Percentiles rank a stretch among this genome's conserved stretches.
phyloP scores from a whole-genome alignment of 257 asterid genomes.

The Solanum paucissectum region DNA sequence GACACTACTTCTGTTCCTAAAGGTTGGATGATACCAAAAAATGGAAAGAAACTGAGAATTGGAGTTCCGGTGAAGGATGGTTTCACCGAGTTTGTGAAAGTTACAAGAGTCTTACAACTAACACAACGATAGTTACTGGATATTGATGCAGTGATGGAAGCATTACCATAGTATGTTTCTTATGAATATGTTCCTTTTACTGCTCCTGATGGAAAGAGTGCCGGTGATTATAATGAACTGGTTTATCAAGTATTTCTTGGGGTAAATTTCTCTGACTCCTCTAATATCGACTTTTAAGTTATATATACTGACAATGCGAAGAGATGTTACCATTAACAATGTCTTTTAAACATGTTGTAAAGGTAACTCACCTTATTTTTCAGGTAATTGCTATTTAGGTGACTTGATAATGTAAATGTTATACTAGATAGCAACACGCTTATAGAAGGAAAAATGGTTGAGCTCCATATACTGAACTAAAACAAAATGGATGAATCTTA shows the following conservation, averaged over 20 bases:
- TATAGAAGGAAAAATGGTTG: too few species aligned
- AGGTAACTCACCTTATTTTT: too few species aligned
- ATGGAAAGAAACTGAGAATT: slow-evolving; percentile 27
- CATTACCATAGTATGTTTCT: slow-evolving; percentile 24
- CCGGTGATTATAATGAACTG: slow-evolving; percentile 17
- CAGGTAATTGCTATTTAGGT: too few species aligned
- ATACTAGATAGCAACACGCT: too few species aligned
- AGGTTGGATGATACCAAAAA: slow-evolving; percentile 49
- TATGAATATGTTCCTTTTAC: slow-evolving; percentile 34
- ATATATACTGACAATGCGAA: not conserved
- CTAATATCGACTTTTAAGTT: too few species aligned
- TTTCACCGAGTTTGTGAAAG: slow-evolving; percentile 20
- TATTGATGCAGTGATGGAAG: not conserved
- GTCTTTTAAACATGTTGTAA: too few species aligned
- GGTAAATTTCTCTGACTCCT: not conserved
- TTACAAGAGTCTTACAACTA: too few species aligned
- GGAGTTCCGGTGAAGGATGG: slow-evolving; percentile 30
- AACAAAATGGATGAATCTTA: not conserved
- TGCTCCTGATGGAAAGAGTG: slow-evolving; percentile 11
- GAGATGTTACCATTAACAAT: not conserved
- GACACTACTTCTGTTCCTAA: slow-evolving; percentile 17
- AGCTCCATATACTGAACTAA: too few species aligned
- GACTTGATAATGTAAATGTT: too few species aligned
- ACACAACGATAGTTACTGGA: too few species aligned
- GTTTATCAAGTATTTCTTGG: slow-evolving; percentile 30